These are phyloP conservation scores for Pezicula carpinea DNA, from an alignment of 2,329 filamentous ascomycete species.

Conservation along the genomic window DNA sequence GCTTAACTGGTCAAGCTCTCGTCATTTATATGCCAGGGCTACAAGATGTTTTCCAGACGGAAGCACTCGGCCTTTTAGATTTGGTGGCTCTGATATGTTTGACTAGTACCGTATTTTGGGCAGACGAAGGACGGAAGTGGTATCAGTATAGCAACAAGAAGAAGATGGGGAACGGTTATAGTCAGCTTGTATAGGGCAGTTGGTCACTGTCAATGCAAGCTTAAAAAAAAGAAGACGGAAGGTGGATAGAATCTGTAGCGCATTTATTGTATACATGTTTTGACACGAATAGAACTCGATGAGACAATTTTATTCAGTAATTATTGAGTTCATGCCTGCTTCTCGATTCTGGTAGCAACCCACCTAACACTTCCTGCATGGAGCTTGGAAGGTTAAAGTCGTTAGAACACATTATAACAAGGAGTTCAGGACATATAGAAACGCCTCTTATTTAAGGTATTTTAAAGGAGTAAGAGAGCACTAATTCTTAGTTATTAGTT, in stretches of 20 bases:
- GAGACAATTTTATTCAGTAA: background rate
- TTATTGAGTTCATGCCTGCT: no score
- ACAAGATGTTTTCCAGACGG: constrained; percentile 94
- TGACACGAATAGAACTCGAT: background rate
- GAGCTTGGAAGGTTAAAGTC: no score
- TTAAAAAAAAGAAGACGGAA: background rate
- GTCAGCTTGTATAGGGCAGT: constrained; percentile 51
- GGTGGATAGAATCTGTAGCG: no score
- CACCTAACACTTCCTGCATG: no score
- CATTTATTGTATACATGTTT: background rate
- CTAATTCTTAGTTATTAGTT: no score
- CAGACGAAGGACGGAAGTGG: constrained; percentile 86
- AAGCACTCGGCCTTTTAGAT: constrained; percentile 72
- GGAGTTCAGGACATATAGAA: no score
- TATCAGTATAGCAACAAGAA: constrained; percentile 51
- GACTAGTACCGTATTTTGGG: constrained; percentile 91
- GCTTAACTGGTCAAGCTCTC: constrained; percentile 76
- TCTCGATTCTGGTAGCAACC: no score
- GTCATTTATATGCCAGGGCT: constrained; percentile 95
- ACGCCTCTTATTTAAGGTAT: no score
- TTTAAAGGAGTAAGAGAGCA: no score
- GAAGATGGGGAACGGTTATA: constrained; percentile 57
- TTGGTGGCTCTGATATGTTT: constrained; percentile 67
- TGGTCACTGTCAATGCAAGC: no score
- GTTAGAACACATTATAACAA: no score